Conservation (phyloP, 2,329 filamentous ascomycete genomes). For the Hortaea sp. region DNA sequence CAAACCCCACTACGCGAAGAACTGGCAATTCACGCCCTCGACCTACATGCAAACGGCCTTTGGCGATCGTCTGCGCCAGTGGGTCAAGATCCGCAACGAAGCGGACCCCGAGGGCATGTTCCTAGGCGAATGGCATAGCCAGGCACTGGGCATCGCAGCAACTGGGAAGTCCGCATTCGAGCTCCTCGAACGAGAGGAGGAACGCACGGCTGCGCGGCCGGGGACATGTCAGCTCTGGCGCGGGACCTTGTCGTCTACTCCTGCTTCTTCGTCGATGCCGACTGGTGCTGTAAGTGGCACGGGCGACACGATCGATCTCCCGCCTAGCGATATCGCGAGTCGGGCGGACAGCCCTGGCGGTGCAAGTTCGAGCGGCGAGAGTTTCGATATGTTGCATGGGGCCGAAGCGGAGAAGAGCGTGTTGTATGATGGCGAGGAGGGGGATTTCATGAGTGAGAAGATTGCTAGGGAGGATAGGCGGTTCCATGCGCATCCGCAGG, state of each 20-base stretch:
- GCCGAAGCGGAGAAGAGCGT: constrained; percentile 31
- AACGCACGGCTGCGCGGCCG: constrained; percentile 26
- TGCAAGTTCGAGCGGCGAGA: constrained; percentile 24
- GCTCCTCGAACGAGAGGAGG: constrained; percentile 32
- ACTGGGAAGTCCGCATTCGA: constrained; percentile 17
- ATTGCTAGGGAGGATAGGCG: constrained; percentile 12
- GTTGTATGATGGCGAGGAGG: constrained; percentile 13
- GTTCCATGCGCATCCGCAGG: constrained; percentile 16
- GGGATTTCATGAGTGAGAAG: constrained; percentile 7
- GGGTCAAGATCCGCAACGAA: constrained; percentile 56
- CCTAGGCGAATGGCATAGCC: constrained; percentile 78
- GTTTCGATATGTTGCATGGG: constrained; percentile 37
- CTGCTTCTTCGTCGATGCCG: neutral
- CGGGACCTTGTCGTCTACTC: constrained; percentile 11
- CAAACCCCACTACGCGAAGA: constrained; percentile 86
- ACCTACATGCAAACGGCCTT: constrained; percentile 59
- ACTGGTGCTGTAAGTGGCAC: neutral
- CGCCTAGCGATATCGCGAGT: constrained; percentile 16
- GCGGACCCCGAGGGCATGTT: constrained; percentile 80
- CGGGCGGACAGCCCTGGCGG: constrained; percentile 8
- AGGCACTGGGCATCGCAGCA: constrained; percentile 45
- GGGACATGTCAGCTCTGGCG: constrained; percentile 27
- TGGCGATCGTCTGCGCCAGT: constrained; percentile 55
- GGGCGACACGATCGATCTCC: neutral
- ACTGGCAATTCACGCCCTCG: constrained; percentile 56